Evolutionary conservation across 345 rosid genomes (phyloP).

Genomic region (Dovyalis caffra): DNA sequence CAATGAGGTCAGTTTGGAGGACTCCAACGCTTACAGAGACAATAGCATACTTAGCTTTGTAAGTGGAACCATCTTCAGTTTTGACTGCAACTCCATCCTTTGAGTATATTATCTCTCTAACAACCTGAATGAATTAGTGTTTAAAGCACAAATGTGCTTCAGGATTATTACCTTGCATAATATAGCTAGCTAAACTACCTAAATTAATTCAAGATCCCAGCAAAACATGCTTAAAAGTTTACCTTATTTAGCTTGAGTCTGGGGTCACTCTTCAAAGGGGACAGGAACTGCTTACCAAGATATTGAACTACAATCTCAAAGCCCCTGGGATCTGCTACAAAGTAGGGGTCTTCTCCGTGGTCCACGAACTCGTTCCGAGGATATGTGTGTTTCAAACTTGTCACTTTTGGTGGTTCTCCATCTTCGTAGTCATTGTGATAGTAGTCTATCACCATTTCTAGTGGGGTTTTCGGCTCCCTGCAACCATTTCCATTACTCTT

Average conservation of each 20-base stretch:
- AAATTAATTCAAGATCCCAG: background rate
- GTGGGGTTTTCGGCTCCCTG: constrained; percentile 33
- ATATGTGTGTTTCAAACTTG: constrained; percentile 32
- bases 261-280: constrained; percentile 18
- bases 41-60: constrained; percentile 25
- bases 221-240: background rate
- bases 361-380: constrained; percentile 23
- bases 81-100: constrained; percentile 19
- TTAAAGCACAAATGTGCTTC: background rate
- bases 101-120: constrained; percentile 21
- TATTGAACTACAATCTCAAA: constrained; percentile 24
- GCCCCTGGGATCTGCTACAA: constrained; percentile 35
- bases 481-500: background rate
- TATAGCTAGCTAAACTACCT: background rate
- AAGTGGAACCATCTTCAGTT: constrained; percentile 32
- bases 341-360: constrained; percentile 23
- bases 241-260: constrained; percentile 38
- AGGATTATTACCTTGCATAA: background rate
- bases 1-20: constrained; percentile 30
- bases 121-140: constrained; percentile 12
- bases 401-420: constrained; percentile 32
- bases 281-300: constrained; percentile 26
- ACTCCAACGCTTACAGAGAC: constrained; percentile 36
- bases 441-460: constrained; percentile 41
- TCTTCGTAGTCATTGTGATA: constrained; percentile 30